A percentile compares a stretch with the other conserved stretches of the same genome.
Conservation (phyloP, 495 filamentous ascomycete species). For the Trichoderma erinaceum region DNA sequence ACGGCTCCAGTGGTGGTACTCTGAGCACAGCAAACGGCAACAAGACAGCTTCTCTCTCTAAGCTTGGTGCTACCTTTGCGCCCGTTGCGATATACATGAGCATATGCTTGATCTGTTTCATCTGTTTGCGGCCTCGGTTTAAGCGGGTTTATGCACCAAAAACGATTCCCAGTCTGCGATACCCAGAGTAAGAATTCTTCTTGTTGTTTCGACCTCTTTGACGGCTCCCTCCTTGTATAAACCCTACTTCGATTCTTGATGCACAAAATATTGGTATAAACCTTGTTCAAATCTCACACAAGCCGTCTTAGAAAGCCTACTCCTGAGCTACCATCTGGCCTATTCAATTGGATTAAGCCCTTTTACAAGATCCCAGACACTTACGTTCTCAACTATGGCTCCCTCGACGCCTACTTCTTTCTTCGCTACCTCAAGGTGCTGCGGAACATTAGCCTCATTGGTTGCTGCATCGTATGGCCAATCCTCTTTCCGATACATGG, state of each 20-base stretch:
- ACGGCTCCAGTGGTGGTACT: constrained; percentile 19
- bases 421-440: constrained; percentile 72
- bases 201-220: neutral
- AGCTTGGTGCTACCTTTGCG: constrained; percentile 48
- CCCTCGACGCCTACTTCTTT: constrained; percentile 70
- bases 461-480: constrained; percentile 66
- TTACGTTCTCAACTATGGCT: constrained; percentile 58
- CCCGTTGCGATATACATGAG: constrained; percentile 38
- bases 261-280: neutral
- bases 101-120: constrained; percentile 29
- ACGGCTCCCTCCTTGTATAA: neutral
- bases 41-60: constrained; percentile 23
- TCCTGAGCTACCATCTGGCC: constrained; percentile 54
- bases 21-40: constrained; percentile 18
- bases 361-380: constrained; percentile 57
- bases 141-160: constrained; percentile 32
- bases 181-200: constrained; percentile 26
- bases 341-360: constrained; percentile 58
- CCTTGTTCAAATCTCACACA: neutral
- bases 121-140: constrained; percentile 25
- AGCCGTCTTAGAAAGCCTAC: neutral
- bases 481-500: constrained; percentile 73
- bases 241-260: neutral
- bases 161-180: constrained; percentile 23
- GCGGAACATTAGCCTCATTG: constrained; percentile 65